phyloP scores from a whole-genome alignment of 2,329 filamentous ascomycete genomes.

The Scedosporium aurantiacum region DNA sequence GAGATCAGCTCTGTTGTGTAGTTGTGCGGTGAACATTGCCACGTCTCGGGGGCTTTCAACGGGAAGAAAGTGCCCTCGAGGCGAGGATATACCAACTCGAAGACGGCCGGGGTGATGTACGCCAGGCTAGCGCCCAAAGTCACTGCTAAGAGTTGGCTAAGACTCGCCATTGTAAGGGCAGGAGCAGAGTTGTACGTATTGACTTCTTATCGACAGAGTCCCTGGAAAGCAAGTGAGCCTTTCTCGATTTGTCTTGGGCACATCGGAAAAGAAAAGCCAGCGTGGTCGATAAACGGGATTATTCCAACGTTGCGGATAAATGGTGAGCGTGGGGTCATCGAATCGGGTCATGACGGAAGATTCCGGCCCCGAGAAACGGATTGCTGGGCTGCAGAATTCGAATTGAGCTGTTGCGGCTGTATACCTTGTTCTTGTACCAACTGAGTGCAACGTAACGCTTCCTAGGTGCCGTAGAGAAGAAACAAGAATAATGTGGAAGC shows the following conservation, averaged over 20 bases:
- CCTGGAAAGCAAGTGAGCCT: too few species aligned
- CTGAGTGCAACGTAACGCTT: too few species aligned
- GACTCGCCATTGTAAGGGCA: not conserved
- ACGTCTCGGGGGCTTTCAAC: not conserved
- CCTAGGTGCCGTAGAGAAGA: too few species aligned
- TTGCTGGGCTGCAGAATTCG: not conserved
- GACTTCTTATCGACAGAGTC: not conserved
- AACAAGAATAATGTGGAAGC: too few species aligned
- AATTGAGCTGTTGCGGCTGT: too few species aligned
- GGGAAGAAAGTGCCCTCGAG: not conserved
- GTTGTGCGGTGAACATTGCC: conserved; percentile 18
- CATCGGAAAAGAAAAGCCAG: not conserved
- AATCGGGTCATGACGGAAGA: too few species aligned
- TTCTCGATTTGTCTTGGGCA: too few species aligned
- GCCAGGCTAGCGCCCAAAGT: not conserved
- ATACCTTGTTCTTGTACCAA: too few species aligned
- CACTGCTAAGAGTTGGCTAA: not conserved
- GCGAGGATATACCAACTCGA: not conserved
- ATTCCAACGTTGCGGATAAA: not conserved
- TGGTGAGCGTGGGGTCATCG: not conserved
- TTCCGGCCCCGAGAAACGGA: not conserved
- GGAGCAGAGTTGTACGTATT: not conserved
- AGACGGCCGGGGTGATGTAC: not conserved
- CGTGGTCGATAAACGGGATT: not conserved
- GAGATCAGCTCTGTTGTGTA: conserved; percentile 30